Evolutionary conservation across 108 stramenopile species (phyloP), one percentile per base, ranked within the genome.

Genomic region (Cyclostephanos invisitatus): DNA sequence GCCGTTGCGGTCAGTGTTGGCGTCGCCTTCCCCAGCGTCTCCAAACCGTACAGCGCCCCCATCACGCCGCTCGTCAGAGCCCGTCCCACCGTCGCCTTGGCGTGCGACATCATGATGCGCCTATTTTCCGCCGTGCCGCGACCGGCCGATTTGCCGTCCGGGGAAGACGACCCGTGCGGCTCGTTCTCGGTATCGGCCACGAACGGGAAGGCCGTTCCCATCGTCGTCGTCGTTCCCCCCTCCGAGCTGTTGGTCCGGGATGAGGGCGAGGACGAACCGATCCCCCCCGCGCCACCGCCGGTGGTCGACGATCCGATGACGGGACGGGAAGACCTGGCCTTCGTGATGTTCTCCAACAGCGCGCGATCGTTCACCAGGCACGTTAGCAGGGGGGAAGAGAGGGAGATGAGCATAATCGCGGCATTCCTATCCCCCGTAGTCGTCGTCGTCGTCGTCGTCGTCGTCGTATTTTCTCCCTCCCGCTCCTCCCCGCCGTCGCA

Each of bases 61-160:
- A 78, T 65, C 2, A 78, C 78, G 62, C 53, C 70, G 55, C 78
- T 78, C 5, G 78, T 72, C 54, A 78, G 24, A 14, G 67, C 78
- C 27, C 70, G 66, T 18, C 71, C 78, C 51, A 70, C 67, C 22
- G 71, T 67, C 21, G 78, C 71, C 67, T 78, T 78, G 60, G 78
- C 78, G 50, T 78, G 69, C 36, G 77, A 70, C 49, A 77, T 64
- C 27, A 62, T 60, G 2, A 58, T 35, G 37, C 60, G 60, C 37
- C 22, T 61, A n/a, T 18, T 38, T 6, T 61, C 60, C n/a, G 27
- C 56, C 21, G 38, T 20, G 24, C 27, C 58, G 32, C 9, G 25
- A 17, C 63, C 54, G 56, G 2, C 44, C 15, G 44, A 15, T 15
- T 15, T 46, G 44, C 44, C 44, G 44, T 46, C 44, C 2, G 12